Evolutionary conservation across 371 early-diverging fungal species (phyloP).

Genomic region (Mucor indicus): DNA sequence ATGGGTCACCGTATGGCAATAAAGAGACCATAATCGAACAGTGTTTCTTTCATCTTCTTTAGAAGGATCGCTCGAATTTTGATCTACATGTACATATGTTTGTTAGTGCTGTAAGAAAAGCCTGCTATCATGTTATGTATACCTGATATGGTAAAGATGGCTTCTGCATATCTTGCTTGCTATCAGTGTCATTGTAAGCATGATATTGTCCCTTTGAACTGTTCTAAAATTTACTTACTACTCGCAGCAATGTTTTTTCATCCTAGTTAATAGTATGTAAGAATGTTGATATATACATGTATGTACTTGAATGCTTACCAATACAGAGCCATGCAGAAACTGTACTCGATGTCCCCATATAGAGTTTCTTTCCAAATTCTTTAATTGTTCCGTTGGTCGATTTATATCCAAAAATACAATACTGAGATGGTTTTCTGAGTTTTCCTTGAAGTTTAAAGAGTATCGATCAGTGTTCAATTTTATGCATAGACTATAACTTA

Average conservation of each 20-base stretch:
- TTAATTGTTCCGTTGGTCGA: constrained; percentile 50
- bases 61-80: constrained; percentile 35
- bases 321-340: constrained; percentile 45
- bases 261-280: constrained; percentile 25
- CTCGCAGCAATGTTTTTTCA: constrained; percentile 40
- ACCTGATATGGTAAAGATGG: constrained; percentile 55
- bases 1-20: constrained; percentile 44
- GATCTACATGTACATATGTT: constrained; percentile 26
- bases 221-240: too few relatives aligned
- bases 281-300: too few relatives aligned
- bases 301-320: constrained; percentile 3
- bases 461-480: too few relatives aligned
- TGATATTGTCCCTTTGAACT: too few relatives aligned
- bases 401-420: constrained; percentile 58
- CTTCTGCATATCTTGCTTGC: constrained; percentile 42
- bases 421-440: constrained; percentile 36
- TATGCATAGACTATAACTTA: too few relatives aligned
- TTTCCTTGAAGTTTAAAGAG: too few relatives aligned
- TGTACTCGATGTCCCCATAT: constrained; percentile 40
- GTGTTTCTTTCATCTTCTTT: constrained; percentile 63
- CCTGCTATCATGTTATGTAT: too few relatives aligned
- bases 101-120: too few relatives aligned
- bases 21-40: constrained; percentile 64
- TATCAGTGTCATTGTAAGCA: too few relatives aligned
- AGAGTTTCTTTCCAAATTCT: constrained; percentile 36